These are phyloP conservation scores for Aspergillus novoparasiticus DNA, from an alignment of 2,329 filamentous ascomycete genomes.

Conservation along the genomic window DNA sequence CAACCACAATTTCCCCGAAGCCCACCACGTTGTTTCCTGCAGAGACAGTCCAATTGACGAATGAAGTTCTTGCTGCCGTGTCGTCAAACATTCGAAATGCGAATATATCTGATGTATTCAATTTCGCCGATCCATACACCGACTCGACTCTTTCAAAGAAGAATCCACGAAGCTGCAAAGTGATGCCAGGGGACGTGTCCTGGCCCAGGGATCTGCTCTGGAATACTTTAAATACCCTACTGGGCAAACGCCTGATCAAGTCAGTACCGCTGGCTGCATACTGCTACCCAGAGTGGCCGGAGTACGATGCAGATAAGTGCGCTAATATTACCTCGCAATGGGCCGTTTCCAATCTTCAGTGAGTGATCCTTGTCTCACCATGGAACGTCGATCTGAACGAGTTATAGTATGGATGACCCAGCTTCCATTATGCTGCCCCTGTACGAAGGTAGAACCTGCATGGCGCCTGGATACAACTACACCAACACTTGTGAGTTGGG, in stretches of 20 bases:
- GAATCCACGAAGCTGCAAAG: constrained; percentile 46
- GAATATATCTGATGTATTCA: constrained; percentile 36
- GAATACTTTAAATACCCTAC: constrained; percentile 39
- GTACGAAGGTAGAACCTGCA: constrained; percentile 28
- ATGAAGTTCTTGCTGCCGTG: constrained; percentile 36
- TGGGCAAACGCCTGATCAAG: constrained; percentile 37
- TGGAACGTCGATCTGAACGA: background rate
- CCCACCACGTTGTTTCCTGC: constrained; percentile 20
- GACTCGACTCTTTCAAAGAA: constrained; percentile 14
- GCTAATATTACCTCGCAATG: constrained; percentile 34
- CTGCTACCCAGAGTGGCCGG: constrained; percentile 37
- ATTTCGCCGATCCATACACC: constrained; percentile 27
- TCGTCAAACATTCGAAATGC: constrained; percentile 28
- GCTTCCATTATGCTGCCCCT: constrained; percentile 30
- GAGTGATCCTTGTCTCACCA: background rate
- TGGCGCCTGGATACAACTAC: constrained; percentile 38
- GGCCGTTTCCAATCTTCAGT: constrained; percentile 17
- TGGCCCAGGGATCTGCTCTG: constrained; percentile 23
- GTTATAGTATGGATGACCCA: constrained; percentile 19
- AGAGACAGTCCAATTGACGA: constrained; percentile 39
- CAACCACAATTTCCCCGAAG: constrained; percentile 20
- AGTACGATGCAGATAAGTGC: constrained; percentile 36
- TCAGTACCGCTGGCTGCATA: constrained; percentile 35
- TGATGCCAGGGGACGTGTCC: constrained; percentile 22
- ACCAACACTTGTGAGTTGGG: constrained; percentile 31